Evolutionary conservation across 2,329 filamentous ascomycete genomes (phyloP), one percentile per base, ranked within the genome.

Genomic region (Bimuria novae-zelandiae): DNA sequence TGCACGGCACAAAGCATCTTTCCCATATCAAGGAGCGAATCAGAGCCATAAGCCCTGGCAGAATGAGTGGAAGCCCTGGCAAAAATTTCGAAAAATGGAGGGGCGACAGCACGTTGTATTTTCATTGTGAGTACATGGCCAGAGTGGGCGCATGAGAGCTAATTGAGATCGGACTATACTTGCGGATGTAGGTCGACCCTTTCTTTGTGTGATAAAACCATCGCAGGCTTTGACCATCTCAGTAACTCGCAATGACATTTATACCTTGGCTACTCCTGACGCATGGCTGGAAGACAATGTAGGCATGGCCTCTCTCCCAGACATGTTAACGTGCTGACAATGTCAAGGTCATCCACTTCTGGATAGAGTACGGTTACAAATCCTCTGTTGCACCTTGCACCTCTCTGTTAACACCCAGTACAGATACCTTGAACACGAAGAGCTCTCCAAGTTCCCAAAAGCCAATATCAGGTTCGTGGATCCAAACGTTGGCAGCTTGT

Each of bases 221-320:
- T n/a, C n/a, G n/a, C n/a, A n/a, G n/a, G n/a, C n/a, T n/a, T n/a
- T n/a, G n/a, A n/a, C n/a, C n/a, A n/a, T n/a, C n/a, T n/a, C 69
- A 92, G 90, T 97, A 63, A 96, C 90, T 45, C 85, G 87, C 71
- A 90, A 94, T 71, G 94, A 99, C 75, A 84, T 97, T 62, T 89
- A 92, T 72, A 88, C 89, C 14, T 84, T 99, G 16, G 25, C 27
- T 14, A 19, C 35, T 53, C 91, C 89, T 76, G 82, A 89, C 75
- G 94, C 97, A 80, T 99, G 94, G 94, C 81, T 99, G 47, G 97
- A 93, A 37, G 94, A 99, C 74, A 97, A 96, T 78, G 90, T 92
- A 80, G 42, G 58, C 27, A n/a, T 23, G 19, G 14, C 27, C 16
- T 33, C 17, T 17, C 17, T n/a, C n/a, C 25, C 33, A 16, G 27